Percentiles rank a stretch among this genome's conserved stretches.
phyloP scores from a whole-genome alignment of 805 yeast species.

The Metschnikowia amazonensis region DNA sequence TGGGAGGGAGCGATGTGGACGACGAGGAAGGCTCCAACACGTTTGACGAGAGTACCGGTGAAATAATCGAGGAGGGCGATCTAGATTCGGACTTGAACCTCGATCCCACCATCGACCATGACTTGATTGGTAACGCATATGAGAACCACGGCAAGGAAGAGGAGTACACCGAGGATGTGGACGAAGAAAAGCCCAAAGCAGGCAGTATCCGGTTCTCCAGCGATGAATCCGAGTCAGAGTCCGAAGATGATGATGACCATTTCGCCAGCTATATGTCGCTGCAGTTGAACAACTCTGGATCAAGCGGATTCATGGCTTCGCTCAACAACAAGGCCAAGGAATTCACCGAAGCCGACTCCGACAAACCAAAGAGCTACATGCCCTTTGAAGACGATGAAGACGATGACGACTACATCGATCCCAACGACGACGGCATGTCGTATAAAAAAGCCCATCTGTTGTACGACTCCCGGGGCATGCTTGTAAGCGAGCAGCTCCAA shows the following conservation, averaged over 20 bases:
- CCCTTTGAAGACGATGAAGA: constrained; percentile 30
- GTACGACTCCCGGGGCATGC: constrained; percentile 42
- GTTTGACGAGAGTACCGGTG: constrained; percentile 34
- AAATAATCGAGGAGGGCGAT: constrained; percentile 33
- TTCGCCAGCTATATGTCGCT: constrained; percentile 74
- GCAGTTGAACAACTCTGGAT: constrained; percentile 56
- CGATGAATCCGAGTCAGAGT: constrained; percentile 31
- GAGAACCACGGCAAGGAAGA: constrained; percentile 24
- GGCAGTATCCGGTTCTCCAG: constrained; percentile 18
- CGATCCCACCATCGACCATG: constrained; percentile 30
- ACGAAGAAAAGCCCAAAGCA: constrained; percentile 13
- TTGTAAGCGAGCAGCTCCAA: constrained; percentile 14
- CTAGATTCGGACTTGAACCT: constrained; percentile 29
- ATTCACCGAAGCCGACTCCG: constrained; percentile 15
- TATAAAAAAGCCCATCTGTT: constrained; percentile 63
- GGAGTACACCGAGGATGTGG: constrained; percentile 18
- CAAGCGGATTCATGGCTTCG: constrained; percentile 34
- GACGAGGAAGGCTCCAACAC: constrained; percentile 27
- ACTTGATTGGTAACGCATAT: constrained; percentile 26
- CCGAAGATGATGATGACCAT: constrained; percentile 48
- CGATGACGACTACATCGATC: constrained; percentile 72
- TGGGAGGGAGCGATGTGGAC: constrained; percentile 66
- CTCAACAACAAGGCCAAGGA: constrained; percentile 42
- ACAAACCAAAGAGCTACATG: constrained; percentile 9
- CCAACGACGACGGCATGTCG: constrained; percentile 77